A percentile compares a stretch with the other conserved stretches of the same genome.
These are phyloP conservation scores for Ustilago trichophora DNA, from an alignment of 1,284 basidiomycete species.

Conservation along the genomic window DNA sequence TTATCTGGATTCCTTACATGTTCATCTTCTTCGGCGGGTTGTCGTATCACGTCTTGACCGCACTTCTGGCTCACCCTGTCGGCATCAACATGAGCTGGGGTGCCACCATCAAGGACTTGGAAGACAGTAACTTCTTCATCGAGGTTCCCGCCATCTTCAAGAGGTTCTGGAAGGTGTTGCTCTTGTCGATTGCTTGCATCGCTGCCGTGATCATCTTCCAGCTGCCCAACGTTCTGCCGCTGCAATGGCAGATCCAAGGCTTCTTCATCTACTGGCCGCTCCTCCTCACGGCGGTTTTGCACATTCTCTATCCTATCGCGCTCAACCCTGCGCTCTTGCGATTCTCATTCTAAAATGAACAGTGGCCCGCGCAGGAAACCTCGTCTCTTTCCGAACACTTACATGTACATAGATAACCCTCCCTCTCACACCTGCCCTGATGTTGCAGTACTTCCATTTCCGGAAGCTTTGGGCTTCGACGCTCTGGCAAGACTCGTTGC, in stretches of 20 bases:
- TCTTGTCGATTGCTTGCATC: constrained; percentile 73
- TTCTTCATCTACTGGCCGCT: constrained; percentile 41
- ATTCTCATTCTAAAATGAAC: constrained; percentile 54
- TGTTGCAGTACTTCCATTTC: too few relatives aligned
- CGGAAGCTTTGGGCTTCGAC: too few relatives aligned
- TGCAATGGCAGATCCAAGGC: constrained; percentile 71
- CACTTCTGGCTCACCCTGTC: constrained; percentile 81
- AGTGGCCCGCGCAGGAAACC: too few relatives aligned
- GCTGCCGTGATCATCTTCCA: constrained; percentile 51
- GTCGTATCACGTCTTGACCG: constrained; percentile 71
- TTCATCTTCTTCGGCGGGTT: constrained; percentile 39
- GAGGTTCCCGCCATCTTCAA: constrained; percentile 79
- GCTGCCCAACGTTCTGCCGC: constrained; percentile 70
- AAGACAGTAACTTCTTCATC: constrained; percentile 77
- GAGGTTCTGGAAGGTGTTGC: constrained; percentile 68
- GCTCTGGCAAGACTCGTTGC: too few relatives aligned
- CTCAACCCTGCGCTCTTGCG: constrained; percentile 51
- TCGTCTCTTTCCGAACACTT: too few relatives aligned
- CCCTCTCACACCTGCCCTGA: too few relatives aligned
- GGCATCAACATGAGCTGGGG: constrained; percentile 84
- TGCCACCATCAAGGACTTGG: constrained; percentile 51
- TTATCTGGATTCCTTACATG: constrained; percentile 78
- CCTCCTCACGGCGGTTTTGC: constrained; percentile 5
- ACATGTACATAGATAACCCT: too few relatives aligned
- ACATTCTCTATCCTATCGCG: constrained; percentile 51